Evolutionary conservation across 106 monocot genomes (phyloP).

Genomic region (Allium fistulosum): DNA sequence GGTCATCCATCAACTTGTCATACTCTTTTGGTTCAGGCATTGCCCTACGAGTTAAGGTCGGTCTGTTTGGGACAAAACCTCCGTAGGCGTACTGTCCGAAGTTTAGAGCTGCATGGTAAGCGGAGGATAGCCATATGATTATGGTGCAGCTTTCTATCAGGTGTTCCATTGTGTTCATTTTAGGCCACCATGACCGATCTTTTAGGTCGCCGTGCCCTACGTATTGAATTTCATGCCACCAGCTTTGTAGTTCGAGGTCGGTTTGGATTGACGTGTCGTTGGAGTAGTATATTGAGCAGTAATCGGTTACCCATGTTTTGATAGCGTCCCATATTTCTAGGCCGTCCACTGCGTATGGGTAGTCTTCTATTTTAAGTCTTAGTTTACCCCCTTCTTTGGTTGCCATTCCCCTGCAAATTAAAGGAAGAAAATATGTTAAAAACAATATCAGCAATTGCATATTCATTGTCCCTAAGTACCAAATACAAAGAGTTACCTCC

Average conservation of each 20-base stretch:
- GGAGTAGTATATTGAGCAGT: conserved; percentile 63
- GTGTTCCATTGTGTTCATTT: conserved; percentile 25
- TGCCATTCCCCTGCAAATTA: conserved; percentile 48
- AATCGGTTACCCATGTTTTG: conserved; percentile 48
- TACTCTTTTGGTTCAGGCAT: conserved; percentile 55
- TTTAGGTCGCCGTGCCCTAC: conserved; percentile 78
- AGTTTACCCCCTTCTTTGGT: conserved; percentile 21
- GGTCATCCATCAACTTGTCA: conserved; percentile 30
- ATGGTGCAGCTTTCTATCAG: conserved; percentile 34
- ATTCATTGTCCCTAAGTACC: too few relatives aligned
- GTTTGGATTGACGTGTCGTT: conserved; percentile 13
- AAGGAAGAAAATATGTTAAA: too few relatives aligned
- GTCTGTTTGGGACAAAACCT: conserved; percentile 67
- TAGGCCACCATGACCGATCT: conserved; percentile 74
- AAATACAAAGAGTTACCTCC: too few relatives aligned
- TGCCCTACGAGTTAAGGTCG: conserved; percentile 44
- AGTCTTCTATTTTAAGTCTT: conserved; percentile 53
- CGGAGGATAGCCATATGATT: conserved; percentile 77
- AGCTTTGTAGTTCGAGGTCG: conserved; percentile 41
- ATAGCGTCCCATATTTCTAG: conserved; percentile 76
- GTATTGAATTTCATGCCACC: conserved; percentile 64
- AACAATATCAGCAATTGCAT: too few relatives aligned
- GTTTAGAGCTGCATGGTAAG: conserved; percentile 80
- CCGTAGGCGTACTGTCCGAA: conserved; percentile 78
- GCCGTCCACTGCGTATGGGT: conserved; percentile 64